Base-by-base conservation (phyloP, 495 filamentous ascomycete species). In the Penicillium canariense region DNA sequence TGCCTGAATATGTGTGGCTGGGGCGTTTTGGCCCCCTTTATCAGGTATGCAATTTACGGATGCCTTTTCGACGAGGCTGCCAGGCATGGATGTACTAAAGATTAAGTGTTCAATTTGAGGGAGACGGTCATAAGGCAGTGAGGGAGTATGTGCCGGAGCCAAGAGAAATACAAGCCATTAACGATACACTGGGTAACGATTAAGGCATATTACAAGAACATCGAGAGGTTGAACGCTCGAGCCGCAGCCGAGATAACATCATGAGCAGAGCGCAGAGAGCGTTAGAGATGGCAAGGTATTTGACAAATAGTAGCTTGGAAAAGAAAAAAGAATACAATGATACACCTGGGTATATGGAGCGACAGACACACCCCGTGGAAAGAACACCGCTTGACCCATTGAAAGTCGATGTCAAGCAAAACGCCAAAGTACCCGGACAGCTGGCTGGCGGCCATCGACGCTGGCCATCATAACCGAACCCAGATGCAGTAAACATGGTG, bases 281-380 rank as follows among this genome's bases (percentile, higher is more conserved):
- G 25, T 42, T 42, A 34, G 28, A 42, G 28, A 51, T 44, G 42
- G 52, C 9, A 51, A 35, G 23, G 18, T 42, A 25, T 55, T 46
- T 5, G n/a, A 14, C 43, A 46, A 30, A 46, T 27, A 46, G 15
- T 25, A 51, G 25, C 34, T 42, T 42, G 8, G 36, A 26, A 30
- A 42, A 4, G 48, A 14, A 47, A 44, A 52, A 50, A 32, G 28
- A 55, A 48, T 48, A 42, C 26, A 56, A 58, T 32, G 44, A 52
- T 60, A 63, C 43, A 61, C 53, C 47, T 32, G 65, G 65, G 65
- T 68, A 65, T 63, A 60, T 60, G 54, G 52, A 35, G 25, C 52
- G 49, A 59, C 48, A 52, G 55, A 31, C 36, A 30, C 39, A 58
- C 46, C 56, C 55, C 47, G 48, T 55, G 42, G 36, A 63, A 54